Evolutionary conservation across 306 rosid genomes (phyloP), one percentile per base, ranked within the genome.

Genomic region (Castanospermum australe): DNA sequence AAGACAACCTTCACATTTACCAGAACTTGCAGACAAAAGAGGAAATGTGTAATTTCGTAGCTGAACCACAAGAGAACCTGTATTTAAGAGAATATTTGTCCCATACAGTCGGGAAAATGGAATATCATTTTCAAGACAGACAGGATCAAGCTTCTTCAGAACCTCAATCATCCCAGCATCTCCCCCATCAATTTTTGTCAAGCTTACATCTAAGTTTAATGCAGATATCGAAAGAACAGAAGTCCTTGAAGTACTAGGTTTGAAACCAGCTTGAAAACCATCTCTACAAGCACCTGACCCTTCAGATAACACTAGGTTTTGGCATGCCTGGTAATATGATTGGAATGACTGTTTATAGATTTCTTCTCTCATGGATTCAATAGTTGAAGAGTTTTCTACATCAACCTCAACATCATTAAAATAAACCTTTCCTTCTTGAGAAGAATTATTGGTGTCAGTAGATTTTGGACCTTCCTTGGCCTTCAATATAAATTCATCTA

Each of bases 41-140:
- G 99, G 99, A 84, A 78, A 82, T 30, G 94, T 81, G 88, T 89
- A 96, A 85, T 96, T 42, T 18, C 99, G 89, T 75, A 96, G 56
- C 76, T 80, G 88, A 21, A 39, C 88, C 17, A 62, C 86, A 71
- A 96, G 91, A 84, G 93, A 87, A 79, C 88, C 85, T 18, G 90
- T 69, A 13, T 84, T 85, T 79, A 96, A 88, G 84, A 88, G 79
- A 83, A 96, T 79, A 76, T 90, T 91, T 74, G 97, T 44, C 33
- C 99, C 99, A 83, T 89, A 93, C 8, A 96, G 76, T 73, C 93
- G 87, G 4, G 98, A 90, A 86, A 96, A 93, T 59, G 99, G 99
- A 68, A 96, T 88, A 76, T 93, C 77, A 61, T 57, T 77, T 77
- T 93, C 93, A 68, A 57, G 79, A 81, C 87, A 80, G 48, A 91